Conservation (phyloP, 495 filamentous ascomycete genomes). For the Daldinia vernicosa region DNA sequence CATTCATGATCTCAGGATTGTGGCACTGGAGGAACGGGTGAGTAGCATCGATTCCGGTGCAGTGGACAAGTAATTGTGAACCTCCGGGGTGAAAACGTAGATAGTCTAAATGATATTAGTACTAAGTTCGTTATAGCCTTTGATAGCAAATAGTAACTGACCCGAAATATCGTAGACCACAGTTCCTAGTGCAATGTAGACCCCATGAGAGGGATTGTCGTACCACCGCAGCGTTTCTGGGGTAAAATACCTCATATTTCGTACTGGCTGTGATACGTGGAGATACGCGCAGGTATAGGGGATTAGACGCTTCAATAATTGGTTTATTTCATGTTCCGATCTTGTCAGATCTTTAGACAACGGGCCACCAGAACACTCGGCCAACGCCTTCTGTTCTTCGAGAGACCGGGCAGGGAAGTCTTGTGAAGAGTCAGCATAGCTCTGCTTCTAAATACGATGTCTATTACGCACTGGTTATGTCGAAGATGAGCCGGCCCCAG, state of each 20-base stretch:
- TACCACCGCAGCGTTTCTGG: constrained; percentile 17
- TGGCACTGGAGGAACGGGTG: constrained; percentile 8
- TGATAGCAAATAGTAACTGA: neutral
- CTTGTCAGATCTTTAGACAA: neutral
- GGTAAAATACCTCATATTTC: constrained; percentile 2
- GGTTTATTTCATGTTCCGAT: neutral
- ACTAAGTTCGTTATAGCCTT: neutral
- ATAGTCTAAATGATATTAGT: constrained; percentile 12
- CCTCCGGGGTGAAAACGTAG: constrained; percentile 23
- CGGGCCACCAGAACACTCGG: constrained; percentile 4
- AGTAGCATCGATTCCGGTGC: constrained; percentile 10
- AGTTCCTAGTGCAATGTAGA: constrained; percentile 10
- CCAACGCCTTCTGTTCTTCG: neutral
- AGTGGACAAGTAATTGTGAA: neutral
- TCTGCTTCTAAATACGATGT: neutral
- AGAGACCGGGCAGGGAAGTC: constrained; percentile 5
- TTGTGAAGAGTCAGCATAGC: constrained; percentile 1
- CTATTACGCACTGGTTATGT: constrained; percentile 16
- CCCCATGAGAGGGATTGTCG: constrained; percentile 12
- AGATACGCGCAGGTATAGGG: constrained; percentile 11
- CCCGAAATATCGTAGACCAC: constrained; percentile 20
- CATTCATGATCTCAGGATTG: constrained; percentile 4
- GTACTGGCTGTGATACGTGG: neutral
- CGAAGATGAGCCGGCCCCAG: constrained; percentile 3
- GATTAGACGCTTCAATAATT: neutral